Conservation (phyloP, 148 eudicot species). For the Bassia scoparia region DNA sequence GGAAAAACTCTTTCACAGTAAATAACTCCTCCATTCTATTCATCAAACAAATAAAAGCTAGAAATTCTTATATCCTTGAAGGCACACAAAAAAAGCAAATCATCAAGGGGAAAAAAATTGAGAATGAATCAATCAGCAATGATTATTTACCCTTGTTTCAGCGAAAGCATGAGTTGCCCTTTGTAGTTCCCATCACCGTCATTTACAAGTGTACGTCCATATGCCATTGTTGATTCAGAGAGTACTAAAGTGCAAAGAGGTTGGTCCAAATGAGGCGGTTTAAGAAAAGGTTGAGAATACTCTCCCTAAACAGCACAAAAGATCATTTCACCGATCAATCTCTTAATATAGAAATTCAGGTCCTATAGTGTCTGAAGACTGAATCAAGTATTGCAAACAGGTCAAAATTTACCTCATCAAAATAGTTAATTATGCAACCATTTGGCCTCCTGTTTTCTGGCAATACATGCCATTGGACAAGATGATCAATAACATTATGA, state of each 20-base stretch:
- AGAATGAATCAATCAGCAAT: not conserved
- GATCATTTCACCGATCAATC: not conserved
- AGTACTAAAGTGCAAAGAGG: conserved; percentile 72
- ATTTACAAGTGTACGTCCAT: conserved; percentile 65
- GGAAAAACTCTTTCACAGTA: not conserved
- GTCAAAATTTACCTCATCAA: conserved; percentile 62
- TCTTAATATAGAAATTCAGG: not conserved
- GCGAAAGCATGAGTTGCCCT: conserved; percentile 73
- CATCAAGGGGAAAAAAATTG: too few relatives aligned
- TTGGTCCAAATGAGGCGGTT: conserved; percentile 97
- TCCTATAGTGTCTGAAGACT: not conserved
- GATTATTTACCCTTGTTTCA: conserved; percentile 74
- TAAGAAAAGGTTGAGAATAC: conserved; percentile 80
- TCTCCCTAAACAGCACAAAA: conserved; percentile 54
- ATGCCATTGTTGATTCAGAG: conserved; percentile 76
- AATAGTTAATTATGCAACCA: conserved; percentile 84
- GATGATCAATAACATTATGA: conserved; percentile 67
- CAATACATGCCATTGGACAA: conserved; percentile 72
- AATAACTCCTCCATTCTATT: not conserved
- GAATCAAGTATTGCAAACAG: not conserved
- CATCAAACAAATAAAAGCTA: not conserved
- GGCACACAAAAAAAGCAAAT: too few relatives aligned
- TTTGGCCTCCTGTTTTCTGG: conserved; percentile 79
- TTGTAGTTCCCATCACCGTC: conserved; percentile 80
- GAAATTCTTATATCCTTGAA: not conserved